Conservation (phyloP, 2,329 filamentous ascomycete species). For the Sporothrix humicola region DNA sequence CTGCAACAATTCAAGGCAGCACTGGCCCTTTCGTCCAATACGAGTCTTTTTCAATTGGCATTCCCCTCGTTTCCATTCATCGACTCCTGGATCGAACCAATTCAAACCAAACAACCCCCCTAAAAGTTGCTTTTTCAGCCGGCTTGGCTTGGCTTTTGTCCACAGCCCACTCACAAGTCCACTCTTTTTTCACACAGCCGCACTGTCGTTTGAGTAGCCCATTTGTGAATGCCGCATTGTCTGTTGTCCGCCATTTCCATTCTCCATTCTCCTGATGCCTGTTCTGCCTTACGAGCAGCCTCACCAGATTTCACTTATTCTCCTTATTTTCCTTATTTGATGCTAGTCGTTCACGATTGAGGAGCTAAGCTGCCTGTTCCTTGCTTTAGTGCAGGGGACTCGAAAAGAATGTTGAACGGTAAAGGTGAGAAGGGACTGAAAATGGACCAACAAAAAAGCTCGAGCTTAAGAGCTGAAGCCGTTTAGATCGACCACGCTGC, state of each 20-base stretch:
- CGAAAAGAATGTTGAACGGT: neutral
- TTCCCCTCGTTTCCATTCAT: neutral
- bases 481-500: slow-evolving; percentile 6
- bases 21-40: neutral
- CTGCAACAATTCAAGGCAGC: neutral
- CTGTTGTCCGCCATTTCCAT: too few relatives aligned
- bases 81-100: neutral
- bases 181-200: slow-evolving; percentile 15
- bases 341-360: neutral
- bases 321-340: neutral
- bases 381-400: neutral
- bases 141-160: slow-evolving; percentile 10
- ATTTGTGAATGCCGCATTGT: neutral
- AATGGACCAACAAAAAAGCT: neutral
- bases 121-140: slow-evolving; percentile 1
- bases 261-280: neutral
- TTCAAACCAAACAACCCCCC: neutral
- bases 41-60: neutral
- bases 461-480: neutral
- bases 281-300: slow-evolving; percentile 11
- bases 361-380: slow-evolving; percentile 2
- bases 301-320: neutral
- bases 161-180: neutral
- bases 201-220: neutral
- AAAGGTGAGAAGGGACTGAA: neutral